phyloP scores from a whole-genome alignment of 495 filamentous ascomycete genomes.

The Niebla homalea region DNA sequence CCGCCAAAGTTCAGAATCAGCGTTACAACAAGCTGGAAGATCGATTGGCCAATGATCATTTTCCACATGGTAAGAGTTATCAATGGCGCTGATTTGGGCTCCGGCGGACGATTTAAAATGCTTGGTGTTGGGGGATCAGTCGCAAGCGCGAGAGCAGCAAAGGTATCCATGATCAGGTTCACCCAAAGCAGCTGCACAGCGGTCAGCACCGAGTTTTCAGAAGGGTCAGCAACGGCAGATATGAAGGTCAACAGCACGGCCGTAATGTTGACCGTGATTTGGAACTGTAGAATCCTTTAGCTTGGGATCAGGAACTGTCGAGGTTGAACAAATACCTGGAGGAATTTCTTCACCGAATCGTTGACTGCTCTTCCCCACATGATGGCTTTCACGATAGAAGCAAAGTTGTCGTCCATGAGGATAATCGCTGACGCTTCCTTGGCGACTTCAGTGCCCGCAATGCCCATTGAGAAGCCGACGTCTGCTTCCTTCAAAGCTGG shows the following conservation, averaged over 20 bases:
- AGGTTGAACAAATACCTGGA: slow-evolving; percentile 41
- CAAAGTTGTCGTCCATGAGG: slow-evolving; percentile 86
- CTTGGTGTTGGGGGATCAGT: slow-evolving; percentile 64
- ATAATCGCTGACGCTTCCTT: slow-evolving; percentile 93
- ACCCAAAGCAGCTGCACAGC: slow-evolving; percentile 85
- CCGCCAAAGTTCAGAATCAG: slow-evolving; percentile 69
- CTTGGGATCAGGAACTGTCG: neutral
- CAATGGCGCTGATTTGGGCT: slow-evolving; percentile 61
- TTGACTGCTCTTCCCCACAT: slow-evolving; percentile 83
- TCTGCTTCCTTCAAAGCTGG: slow-evolving; percentile 78
- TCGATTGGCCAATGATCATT: slow-evolving; percentile 78
- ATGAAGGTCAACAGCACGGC: slow-evolving; percentile 76
- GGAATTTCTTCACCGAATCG: slow-evolving; percentile 81
- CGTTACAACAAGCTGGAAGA: slow-evolving; percentile 71
- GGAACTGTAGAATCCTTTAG: slow-evolving; percentile 46
- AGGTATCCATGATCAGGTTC: slow-evolving; percentile 92
- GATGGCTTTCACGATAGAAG: slow-evolving; percentile 78
- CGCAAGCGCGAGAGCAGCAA: slow-evolving; percentile 81
- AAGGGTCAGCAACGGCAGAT: slow-evolving; percentile 53
- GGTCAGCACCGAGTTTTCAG: slow-evolving; percentile 62
- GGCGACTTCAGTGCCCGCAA: slow-evolving; percentile 80
- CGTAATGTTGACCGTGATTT: slow-evolving; percentile 85
- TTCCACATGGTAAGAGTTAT: slow-evolving; percentile 84
- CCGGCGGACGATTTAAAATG: slow-evolving; percentile 61
- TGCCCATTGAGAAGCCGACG: slow-evolving; percentile 87